Evolutionary conservation across 2,329 filamentous ascomycete genomes (phyloP).

Genomic region (Fusarium sarcochroum): DNA sequence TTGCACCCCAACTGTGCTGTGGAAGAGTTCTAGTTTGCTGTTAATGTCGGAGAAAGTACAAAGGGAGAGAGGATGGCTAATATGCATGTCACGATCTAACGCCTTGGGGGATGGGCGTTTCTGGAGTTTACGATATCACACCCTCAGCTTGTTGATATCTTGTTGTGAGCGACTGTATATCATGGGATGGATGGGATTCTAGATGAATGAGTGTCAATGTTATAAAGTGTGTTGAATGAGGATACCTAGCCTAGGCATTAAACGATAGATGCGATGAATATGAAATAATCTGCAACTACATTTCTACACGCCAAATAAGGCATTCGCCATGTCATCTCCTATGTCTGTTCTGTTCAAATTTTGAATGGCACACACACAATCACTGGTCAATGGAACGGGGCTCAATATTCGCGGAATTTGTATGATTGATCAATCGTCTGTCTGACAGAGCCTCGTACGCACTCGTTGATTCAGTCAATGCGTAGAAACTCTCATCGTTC

Average conservation of each 20-base stretch:
- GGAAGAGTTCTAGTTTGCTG: constrained; percentile 68
- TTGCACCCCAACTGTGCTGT: constrained; percentile 94
- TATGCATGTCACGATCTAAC: constrained; percentile 33
- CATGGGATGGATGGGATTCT: constrained; percentile 17
- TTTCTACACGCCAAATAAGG: not conserved
- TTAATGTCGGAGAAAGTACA: not conserved
- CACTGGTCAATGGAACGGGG: not conserved
- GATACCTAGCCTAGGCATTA: constrained; percentile 20
- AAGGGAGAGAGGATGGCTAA: constrained; percentile 4
- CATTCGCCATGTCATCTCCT: too few species aligned
- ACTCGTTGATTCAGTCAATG: constrained; percentile 26
- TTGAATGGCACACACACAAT: not conserved
- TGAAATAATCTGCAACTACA: not conserved
- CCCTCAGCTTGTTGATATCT: constrained; percentile 16
- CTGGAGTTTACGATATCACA: constrained; percentile 39
- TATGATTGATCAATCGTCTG: constrained; percentile 39
- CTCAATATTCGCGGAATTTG: constrained; percentile 26
- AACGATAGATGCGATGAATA: not conserved
- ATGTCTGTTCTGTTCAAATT: not conserved
- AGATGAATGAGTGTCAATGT: constrained; percentile 6
- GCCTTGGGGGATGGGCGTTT: constrained; percentile 39
- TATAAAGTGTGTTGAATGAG: constrained; percentile 15
- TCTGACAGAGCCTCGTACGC: constrained; percentile 30
- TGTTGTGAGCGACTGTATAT: constrained; percentile 30
- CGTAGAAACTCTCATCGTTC: constrained; percentile 26